Conservation (phyloP, 768 basidiomycete genomes). For the Lepiota brunneoincarnata region DNA sequence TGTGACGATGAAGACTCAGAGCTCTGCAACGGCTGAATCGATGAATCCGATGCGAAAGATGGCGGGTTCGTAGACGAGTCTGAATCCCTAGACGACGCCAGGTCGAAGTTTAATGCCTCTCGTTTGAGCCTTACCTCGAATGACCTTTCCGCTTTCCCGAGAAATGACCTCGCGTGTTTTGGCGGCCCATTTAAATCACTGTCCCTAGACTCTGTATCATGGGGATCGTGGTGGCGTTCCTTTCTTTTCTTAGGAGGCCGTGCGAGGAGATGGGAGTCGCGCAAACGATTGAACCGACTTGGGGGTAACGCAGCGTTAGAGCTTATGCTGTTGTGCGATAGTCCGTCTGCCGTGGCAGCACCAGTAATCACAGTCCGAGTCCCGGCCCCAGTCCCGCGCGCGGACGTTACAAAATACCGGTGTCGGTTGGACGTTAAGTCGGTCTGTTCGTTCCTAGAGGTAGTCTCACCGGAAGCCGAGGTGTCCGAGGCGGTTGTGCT, state of each 20-base stretch:
- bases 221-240: background rate
- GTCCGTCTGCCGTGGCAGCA: background rate
- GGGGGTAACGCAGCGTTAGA: background rate
- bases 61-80: background rate
- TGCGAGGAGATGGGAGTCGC: slow-evolving; percentile 7
- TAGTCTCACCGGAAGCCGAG: background rate
- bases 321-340: slow-evolving; percentile 14
- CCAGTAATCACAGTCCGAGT: background rate
- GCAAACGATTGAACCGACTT: background rate
- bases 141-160: slow-evolving; percentile 40
- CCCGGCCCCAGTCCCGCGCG: background rate
- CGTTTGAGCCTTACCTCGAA: slow-evolving; percentile 40
- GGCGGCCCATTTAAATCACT: slow-evolving; percentile 41
- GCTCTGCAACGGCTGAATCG: background rate
- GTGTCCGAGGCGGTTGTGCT: background rate
- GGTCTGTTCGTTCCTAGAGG: background rate
- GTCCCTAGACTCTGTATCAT: slow-evolving; percentile 21
- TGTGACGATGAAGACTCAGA: background rate
- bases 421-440: background rate
- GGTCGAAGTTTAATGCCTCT: slow-evolving; percentile 28
- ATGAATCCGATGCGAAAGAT: background rate
- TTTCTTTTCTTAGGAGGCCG: slow-evolving; percentile 7
- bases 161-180: slow-evolving; percentile 42
- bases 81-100: slow-evolving; percentile 14
- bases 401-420: background rate